These are phyloP conservation scores for Orbilia ellipsospora DNA, from an alignment of 2,329 filamentous ascomycete genomes.

Conservation along the genomic window DNA sequence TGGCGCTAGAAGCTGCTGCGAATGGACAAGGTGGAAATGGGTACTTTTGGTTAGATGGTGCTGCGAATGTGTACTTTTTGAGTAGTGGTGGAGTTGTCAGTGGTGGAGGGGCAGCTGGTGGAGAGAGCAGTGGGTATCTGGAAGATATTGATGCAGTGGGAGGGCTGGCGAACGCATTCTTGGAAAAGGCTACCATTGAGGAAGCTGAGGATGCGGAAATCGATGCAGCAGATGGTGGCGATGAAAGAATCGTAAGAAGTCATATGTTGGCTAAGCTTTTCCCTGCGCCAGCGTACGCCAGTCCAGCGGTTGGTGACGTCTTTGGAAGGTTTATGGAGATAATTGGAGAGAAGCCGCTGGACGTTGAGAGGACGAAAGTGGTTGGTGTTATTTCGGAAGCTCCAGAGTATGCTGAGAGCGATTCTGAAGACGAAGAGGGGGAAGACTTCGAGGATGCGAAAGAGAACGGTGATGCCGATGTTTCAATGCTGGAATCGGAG, in stretches of 20 bases:
- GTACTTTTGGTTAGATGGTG: constrained; percentile 48
- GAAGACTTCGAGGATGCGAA: constrained; percentile 38
- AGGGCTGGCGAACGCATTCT: constrained; percentile 45
- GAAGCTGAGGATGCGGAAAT: constrained; percentile 7
- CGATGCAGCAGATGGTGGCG: constrained; percentile 15
- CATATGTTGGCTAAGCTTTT: constrained; percentile 49
- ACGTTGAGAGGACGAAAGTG: constrained; percentile 17
- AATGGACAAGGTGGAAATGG: constrained; percentile 34
- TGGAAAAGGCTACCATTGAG: constrained; percentile 43
- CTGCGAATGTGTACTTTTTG: constrained; percentile 49
- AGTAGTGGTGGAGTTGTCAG: constrained; percentile 41
- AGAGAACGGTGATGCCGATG: constrained; percentile 29
- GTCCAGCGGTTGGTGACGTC: constrained; percentile 45
- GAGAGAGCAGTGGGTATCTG: constrained; percentile 20
- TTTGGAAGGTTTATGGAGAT: constrained; percentile 53
- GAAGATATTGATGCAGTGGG: constrained; percentile 42
- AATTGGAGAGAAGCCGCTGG: constrained; percentile 42
- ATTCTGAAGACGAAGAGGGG: constrained; percentile 15
- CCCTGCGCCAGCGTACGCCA: constrained; percentile 49
- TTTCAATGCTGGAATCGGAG: constrained; percentile 37
- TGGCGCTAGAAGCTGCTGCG: constrained; percentile 31
- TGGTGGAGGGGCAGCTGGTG: constrained; percentile 15
- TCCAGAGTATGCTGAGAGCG: constrained; percentile 1
- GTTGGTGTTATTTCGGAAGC: constrained; percentile 19
- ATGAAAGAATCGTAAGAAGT: constrained; percentile 42